Conservation (phyloP, 164 flowering plant species). For the Annona cherimola region DNA sequence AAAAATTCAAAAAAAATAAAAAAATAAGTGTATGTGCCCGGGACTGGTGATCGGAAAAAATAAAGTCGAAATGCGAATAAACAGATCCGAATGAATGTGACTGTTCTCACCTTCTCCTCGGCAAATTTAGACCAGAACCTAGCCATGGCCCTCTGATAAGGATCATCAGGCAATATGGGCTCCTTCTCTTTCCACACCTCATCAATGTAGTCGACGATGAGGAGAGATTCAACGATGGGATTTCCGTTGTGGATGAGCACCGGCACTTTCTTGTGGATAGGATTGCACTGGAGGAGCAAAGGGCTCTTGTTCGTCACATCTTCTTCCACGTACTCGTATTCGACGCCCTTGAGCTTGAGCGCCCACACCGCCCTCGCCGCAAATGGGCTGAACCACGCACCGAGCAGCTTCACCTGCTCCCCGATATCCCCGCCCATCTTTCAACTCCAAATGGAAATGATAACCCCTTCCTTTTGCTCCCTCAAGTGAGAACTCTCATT, state of each 20-base stretch:
- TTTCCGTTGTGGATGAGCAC: slow-evolving; percentile 19
- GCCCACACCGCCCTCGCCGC: neutral
- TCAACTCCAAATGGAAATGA: neutral
- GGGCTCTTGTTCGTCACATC: slow-evolving; percentile 6
- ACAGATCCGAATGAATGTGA: too few species aligned
- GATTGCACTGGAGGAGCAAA: slow-evolving; percentile 2
- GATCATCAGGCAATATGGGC: slow-evolving; percentile 21
- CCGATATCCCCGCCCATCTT: neutral
- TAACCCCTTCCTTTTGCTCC: too few species aligned
- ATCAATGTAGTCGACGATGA: slow-evolving; percentile 29
- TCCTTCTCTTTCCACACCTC: slow-evolving; percentile 19
- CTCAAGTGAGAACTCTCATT: too few species aligned
- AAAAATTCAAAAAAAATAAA: too few species aligned
- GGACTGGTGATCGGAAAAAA: too few species aligned
- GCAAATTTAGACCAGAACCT: slow-evolving; percentile 21
- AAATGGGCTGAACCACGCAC: slow-evolving; percentile 1
- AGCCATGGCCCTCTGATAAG: slow-evolving; percentile 14
- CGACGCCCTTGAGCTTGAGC: slow-evolving; percentile 8
- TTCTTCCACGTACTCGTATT: slow-evolving; percentile 9
- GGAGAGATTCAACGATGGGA: slow-evolving; percentile 23
- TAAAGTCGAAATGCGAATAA: too few species aligned
- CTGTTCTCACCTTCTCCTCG: slow-evolving; percentile 1
- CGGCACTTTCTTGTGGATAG: slow-evolving; percentile 7
- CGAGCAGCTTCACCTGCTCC: slow-evolving; percentile 6
- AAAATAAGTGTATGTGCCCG: too few species aligned